Percentiles rank a stretch among this genome's conserved stretches.
Evolutionary conservation across 2,329 filamentous ascomycete genomes (phyloP).

Genomic region (Orbilia brochopaga): DNA sequence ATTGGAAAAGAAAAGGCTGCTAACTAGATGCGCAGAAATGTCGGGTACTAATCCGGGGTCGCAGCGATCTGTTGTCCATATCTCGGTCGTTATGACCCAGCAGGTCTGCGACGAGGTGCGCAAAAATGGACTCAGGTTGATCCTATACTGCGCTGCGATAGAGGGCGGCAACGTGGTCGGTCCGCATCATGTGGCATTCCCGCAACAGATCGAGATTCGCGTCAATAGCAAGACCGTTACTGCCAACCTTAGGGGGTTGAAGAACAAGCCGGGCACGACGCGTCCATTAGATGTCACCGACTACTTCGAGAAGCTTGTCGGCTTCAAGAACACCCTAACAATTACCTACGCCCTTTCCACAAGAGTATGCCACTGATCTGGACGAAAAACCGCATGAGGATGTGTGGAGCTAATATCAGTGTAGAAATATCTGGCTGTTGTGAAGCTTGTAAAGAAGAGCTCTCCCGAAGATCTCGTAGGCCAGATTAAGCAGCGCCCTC

Average conservation of each 20-base stretch:
- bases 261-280: slow-evolving; percentile 95
- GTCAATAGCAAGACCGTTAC: slow-evolving; percentile 87
- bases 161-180: slow-evolving; percentile 7
- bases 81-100: slow-evolving; percentile 13
- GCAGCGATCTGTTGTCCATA: slow-evolving; percentile 18
- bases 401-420: slow-evolving; percentile 56
- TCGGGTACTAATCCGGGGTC: neutral
- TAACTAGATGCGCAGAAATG: neutral
- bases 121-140: slow-evolving; percentile 17
- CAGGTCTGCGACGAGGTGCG: slow-evolving; percentile 20
- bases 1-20: neutral
- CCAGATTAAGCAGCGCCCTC: slow-evolving; percentile 69
- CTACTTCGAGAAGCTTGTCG: slow-evolving; percentile 69
- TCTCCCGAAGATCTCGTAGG: slow-evolving; percentile 74
- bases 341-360: slow-evolving; percentile 91
- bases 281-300: slow-evolving; percentile 89
- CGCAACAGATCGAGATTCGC: slow-evolving; percentile 88
- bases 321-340: slow-evolving; percentile 76
- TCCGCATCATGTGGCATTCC: slow-evolving; percentile 76
- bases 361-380: slow-evolving; percentile 68
- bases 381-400: neutral
- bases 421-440: slow-evolving; percentile 62
- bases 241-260: slow-evolving; percentile 90
- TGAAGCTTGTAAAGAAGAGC: slow-evolving; percentile 77
- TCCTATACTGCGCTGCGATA: slow-evolving; percentile 37